Percentiles rank a stretch among this genome's conserved stretches.
Conservation (phyloP, 768 basidiomycete genomes). For the Tulasnella sp. region DNA sequence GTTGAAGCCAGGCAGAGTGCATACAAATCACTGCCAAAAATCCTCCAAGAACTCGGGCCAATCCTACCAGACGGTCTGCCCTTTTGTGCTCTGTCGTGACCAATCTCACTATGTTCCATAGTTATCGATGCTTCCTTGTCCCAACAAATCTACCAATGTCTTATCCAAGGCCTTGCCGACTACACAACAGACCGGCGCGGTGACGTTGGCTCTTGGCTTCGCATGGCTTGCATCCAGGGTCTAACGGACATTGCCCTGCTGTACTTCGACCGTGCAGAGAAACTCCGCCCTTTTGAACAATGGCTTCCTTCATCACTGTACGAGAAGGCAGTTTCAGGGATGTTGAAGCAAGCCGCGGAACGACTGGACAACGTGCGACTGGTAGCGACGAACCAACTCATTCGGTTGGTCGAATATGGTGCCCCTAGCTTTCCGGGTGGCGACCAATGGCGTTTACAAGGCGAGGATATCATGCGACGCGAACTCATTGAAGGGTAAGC, state of each 20-base stretch:
- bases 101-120: conserved; percentile 24
- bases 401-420: conserved; percentile 35
- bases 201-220: conserved; percentile 94
- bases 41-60: conserved; percentile 12
- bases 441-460: conserved; percentile 42
- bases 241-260: conserved; percentile 42
- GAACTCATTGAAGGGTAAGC: conserved; percentile 44
- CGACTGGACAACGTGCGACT: conserved; percentile 83
- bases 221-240: conserved; percentile 61
- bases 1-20: conserved; percentile 52
- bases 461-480: conserved; percentile 32
- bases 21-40: conserved; percentile 19
- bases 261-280: conserved; percentile 30
- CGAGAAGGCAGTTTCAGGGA: conserved; percentile 44
- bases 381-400: conserved; percentile 54
- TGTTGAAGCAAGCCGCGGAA: conserved; percentile 84
- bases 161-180: conserved; percentile 64
- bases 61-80: conserved; percentile 13
- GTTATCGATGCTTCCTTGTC: conserved; percentile 39
- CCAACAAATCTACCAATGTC: conserved; percentile 38
- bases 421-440: conserved; percentile 25
- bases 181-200: conserved; percentile 91
- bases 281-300: conserved; percentile 35
- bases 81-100: neutral
- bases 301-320: conserved; percentile 52